Conservation (phyloP, 2,329 filamentous ascomycete species). For the Claviceps africana region DNA sequence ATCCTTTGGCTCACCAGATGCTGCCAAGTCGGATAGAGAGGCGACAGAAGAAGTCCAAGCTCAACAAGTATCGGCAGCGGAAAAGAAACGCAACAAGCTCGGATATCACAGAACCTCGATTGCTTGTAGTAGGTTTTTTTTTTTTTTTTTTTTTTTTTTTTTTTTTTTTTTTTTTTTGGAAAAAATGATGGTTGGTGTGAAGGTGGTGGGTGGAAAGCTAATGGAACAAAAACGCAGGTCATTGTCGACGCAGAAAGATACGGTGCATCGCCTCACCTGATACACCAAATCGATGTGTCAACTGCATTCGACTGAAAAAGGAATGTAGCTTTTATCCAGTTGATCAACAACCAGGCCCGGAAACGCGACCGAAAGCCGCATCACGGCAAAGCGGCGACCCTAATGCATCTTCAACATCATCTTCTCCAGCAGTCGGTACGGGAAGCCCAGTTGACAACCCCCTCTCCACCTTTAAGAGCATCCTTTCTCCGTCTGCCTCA, state of each 20-base stretch:
- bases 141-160: background rate
- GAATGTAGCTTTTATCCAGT: conserved; percentile 89
- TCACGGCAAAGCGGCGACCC: conserved; percentile 25
- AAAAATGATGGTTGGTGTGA: background rate
- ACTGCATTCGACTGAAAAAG: conserved; percentile 88
- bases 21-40: conserved; percentile 26
- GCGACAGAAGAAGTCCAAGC: conserved; percentile 14
- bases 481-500: conserved; percentile 8
- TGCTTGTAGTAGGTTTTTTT: conserved; percentile 67
- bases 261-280: conserved; percentile 67
- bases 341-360: conserved; percentile 51
- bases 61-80: conserved; percentile 23
- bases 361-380: conserved; percentile 28
- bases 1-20: conserved; percentile 35
- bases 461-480: background rate
- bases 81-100: conserved; percentile 68
- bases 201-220: background rate
- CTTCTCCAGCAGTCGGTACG: conserved; percentile 32
- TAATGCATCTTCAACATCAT: conserved; percentile 30
- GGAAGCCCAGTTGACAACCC: conserved; percentile 28
- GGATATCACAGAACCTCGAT: conserved; percentile 93
- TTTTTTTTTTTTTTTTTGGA: background rate
- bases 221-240: conserved; percentile 39
- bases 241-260: conserved; percentile 88
- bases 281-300: conserved; percentile 71